Base-by-base conservation (phyloP, 129 eudicot species). In the Deinandra increscens region DNA sequence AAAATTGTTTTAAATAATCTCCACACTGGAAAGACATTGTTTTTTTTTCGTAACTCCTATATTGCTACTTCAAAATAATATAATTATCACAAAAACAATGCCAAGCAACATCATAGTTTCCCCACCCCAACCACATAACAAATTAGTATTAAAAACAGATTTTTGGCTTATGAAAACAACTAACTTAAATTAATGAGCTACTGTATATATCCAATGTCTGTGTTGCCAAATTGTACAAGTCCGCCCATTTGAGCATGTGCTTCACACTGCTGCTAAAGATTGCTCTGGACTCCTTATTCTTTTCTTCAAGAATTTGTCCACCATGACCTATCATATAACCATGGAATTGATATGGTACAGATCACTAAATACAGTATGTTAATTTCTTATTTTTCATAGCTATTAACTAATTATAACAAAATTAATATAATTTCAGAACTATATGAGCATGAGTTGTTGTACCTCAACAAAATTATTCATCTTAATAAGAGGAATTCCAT, bases 391-490 rank as follows among this genome's bases (percentile, higher is more conserved):
- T 26, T 26, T 26, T 3, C 31, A 26, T 26, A 26, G 31, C 31
- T 1, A n/a, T n/a, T n/a, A n/a, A n/a, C n/a, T n/a, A n/a, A n/a
- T n/a, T n/a, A n/a, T n/a, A n/a, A 26, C 31, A 26, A 26, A 26
- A 26, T 26, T 46, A 46, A 37, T 38, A 69, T n/a, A 18, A 58
- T 9, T 71, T 31, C 5, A 14, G 17, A 70, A 60, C 58, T 14
- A 41, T 6, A 39, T 53, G 14, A 50, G 4, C 12, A n/a, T n/a
- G n/a, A n/a, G n/a, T n/a, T 17, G 1, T 20, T 22, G 64, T 69
- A 92, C 98, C 96, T 93, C 96, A 45, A 93, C 87, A 59, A 89
- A 93, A 51, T 8, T 73, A 54, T 62, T 80, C 98, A 93, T 93
- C 53, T 86, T 79, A 50, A 84, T 69, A 36, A 93, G 85, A 19